Conservation (phyloP, 2,329 filamentous ascomycete species). For the Xylariaceae sp. region DNA sequence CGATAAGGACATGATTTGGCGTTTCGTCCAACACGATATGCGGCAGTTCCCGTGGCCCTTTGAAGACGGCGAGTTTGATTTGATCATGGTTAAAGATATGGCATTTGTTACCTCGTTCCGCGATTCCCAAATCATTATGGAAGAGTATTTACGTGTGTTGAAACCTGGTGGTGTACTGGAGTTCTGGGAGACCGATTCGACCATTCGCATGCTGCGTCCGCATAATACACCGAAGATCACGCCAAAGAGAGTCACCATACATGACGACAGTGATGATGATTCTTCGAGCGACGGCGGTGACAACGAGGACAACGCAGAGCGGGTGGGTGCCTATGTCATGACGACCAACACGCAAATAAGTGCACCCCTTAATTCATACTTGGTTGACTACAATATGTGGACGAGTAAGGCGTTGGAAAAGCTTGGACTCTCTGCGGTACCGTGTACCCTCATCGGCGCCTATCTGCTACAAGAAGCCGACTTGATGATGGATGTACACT, state of each 20-base stretch:
- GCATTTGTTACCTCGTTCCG: constrained; percentile 59
- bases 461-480: constrained; percentile 77
- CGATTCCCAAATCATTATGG: constrained; percentile 51
- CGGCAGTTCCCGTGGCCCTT: constrained; percentile 73
- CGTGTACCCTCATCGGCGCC: constrained; percentile 73
- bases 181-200: constrained; percentile 84
- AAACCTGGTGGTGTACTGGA: constrained; percentile 75
- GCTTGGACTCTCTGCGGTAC: constrained; percentile 65
- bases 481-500: constrained; percentile 61
- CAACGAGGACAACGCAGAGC: constrained; percentile 58
- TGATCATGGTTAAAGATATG: constrained; percentile 83
- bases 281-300: constrained; percentile 39
- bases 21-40: constrained; percentile 82
- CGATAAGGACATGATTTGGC: constrained; percentile 76
- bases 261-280: constrained; percentile 27
- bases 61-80: constrained; percentile 72
- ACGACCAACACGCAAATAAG: constrained; percentile 78
- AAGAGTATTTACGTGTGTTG: constrained; percentile 73
- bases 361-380: constrained; percentile 71
- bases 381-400: constrained; percentile 82
- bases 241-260: constrained; percentile 14
- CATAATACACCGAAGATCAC: constrained; percentile 50
- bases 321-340: constrained; percentile 75
- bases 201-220: constrained; percentile 75
- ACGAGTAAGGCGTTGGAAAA: constrained; percentile 68